A percentile compares a stretch with the other conserved stretches of the same genome.
These are phyloP conservation scores for Entomophthora muscae DNA, from an alignment of 371 early-diverging fungal species.

Conservation along the genomic window DNA sequence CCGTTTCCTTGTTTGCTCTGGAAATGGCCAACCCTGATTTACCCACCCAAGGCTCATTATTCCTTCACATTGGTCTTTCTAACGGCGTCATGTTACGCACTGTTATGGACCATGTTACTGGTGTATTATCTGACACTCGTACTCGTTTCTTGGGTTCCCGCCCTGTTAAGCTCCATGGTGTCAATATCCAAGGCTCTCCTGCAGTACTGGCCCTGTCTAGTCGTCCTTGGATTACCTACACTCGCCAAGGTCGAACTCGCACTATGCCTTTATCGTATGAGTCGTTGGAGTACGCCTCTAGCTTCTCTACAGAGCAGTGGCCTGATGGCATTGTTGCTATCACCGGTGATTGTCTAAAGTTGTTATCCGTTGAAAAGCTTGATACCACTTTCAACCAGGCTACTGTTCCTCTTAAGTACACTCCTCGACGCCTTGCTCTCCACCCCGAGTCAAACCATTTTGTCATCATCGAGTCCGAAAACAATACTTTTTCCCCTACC, in stretches of 20 bases:
- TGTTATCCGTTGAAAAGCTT: conserved; percentile 71
- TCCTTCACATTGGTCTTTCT: conserved; percentile 71
- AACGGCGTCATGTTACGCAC: conserved; percentile 86
- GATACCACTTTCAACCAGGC: conserved; percentile 69
- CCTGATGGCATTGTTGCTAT: conserved; percentile 82
- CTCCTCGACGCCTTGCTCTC: conserved; percentile 69
- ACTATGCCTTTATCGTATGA: conserved; percentile 24
- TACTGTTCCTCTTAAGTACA: conserved; percentile 66
- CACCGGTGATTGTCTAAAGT: conserved; percentile 64
- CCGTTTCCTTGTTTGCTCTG: conserved; percentile 42
- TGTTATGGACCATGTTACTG: conserved; percentile 63
- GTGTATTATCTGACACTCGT: conserved; percentile 69
- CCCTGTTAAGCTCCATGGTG: conserved; percentile 56
- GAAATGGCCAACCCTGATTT: conserved; percentile 53
- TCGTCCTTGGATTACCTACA: conserved; percentile 83
- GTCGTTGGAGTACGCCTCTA: conserved; percentile 34
- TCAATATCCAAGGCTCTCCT: conserved; percentile 38
- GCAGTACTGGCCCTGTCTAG: conserved; percentile 72
- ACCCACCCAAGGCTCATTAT: conserved; percentile 26
- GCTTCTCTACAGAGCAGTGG: conserved; percentile 75
- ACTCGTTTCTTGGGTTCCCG: conserved; percentile 67
- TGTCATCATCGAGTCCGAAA: conserved; percentile 77
- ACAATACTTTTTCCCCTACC: conserved; percentile 45
- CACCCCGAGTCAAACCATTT: conserved; percentile 57
- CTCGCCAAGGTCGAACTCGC: conserved; percentile 44